These are phyloP conservation scores for Trichosanthes truncata DNA, from an alignment of 306 rosid genomes.

Conservation along the genomic window DNA sequence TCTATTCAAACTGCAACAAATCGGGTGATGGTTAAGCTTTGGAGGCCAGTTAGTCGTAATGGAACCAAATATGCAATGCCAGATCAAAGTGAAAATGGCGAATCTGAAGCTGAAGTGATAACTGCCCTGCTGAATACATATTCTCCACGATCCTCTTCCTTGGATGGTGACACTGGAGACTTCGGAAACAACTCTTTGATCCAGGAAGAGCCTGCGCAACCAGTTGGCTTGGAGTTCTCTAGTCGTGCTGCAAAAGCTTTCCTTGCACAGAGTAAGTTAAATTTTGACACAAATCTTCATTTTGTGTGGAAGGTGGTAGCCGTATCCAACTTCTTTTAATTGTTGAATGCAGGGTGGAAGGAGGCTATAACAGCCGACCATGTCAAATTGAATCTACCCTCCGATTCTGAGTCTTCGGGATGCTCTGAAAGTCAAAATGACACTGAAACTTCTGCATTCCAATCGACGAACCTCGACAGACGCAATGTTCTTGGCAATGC, in stretches of 20 bases:
- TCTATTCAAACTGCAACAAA: slow-evolving; percentile 23
- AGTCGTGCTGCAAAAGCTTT: slow-evolving; percentile 42
- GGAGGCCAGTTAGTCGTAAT: slow-evolving; percentile 48
- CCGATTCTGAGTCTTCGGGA: slow-evolving; percentile 23
- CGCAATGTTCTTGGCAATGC: slow-evolving; percentile 26
- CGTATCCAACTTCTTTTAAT: neutral
- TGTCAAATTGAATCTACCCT: slow-evolving; percentile 35
- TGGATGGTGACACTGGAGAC: slow-evolving; percentile 23
- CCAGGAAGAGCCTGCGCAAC: slow-evolving; percentile 14
- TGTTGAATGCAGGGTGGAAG: slow-evolving; percentile 62
- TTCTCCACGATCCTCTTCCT: slow-evolving; percentile 21
- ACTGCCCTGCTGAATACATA: slow-evolving; percentile 18
- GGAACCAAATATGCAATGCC: slow-evolving; percentile 27
- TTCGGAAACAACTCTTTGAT: slow-evolving; percentile 7
- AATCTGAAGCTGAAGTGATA: slow-evolving; percentile 22
- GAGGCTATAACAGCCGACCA: slow-evolving; percentile 52
- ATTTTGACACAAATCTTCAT: neutral
- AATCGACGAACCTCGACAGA: slow-evolving; percentile 20
- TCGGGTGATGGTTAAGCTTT: slow-evolving; percentile 30
- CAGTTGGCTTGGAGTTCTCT: slow-evolving; percentile 20
- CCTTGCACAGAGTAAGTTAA: slow-evolving; percentile 53
- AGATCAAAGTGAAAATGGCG: slow-evolving; percentile 29
- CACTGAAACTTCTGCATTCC: slow-evolving; percentile 14
- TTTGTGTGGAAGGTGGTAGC: neutral
- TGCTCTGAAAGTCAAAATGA: slow-evolving; percentile 21